Base-by-base conservation (phyloP, 2,329 filamentous ascomycete species). In the Chaetoscypha palmicola region DNA sequence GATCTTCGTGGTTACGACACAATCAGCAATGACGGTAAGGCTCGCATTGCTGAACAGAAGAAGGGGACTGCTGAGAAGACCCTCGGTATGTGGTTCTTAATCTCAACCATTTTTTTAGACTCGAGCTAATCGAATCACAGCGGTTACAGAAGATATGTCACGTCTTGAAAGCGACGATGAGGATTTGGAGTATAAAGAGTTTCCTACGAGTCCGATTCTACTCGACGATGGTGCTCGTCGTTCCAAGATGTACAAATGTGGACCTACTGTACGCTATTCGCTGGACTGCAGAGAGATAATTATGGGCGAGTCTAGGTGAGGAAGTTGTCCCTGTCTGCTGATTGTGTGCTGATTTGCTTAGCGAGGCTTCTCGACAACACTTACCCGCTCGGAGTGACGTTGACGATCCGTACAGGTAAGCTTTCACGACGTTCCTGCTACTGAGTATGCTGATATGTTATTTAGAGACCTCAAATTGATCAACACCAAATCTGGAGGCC, bases 261-360 rank as follows among this genome's bases (percentile, higher is more conserved):
- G 40, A 2, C 32, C 40, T 10, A 43, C 22, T 5, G 32, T 31
- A 3, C n/a, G 40, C 11, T 36, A 30, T 16, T 26, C 40, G 4
- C 8, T 30, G 7, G 23, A 43, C 14, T 21, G 21, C 10, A 17
- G 33, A 4, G 32, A 43, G 23, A 24, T 43, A 5, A 43, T 43
- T 14, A 43, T 43, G 40, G 40, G 40, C 4, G 37, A 39, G 11
- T 26, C n/a, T 2, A 28, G 23, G 37, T 38, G 19, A 9, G 36
- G 4, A 7, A 17, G 4, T 19, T 19, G 7, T 21, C 9, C 19
- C 14, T 21, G 9, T 19, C 16, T 36, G 5, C 34, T 21, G 12
- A 8, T 4, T 36, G 5, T 21, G 12, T 36, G 10, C 34, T 21
- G 19, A 36, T 14, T 17, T 10, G 11, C 9, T 19, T 9, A 21